Evolutionary conservation across 2,329 filamentous ascomycete species (phyloP).

Genomic region (Nothopassalora personata): DNA sequence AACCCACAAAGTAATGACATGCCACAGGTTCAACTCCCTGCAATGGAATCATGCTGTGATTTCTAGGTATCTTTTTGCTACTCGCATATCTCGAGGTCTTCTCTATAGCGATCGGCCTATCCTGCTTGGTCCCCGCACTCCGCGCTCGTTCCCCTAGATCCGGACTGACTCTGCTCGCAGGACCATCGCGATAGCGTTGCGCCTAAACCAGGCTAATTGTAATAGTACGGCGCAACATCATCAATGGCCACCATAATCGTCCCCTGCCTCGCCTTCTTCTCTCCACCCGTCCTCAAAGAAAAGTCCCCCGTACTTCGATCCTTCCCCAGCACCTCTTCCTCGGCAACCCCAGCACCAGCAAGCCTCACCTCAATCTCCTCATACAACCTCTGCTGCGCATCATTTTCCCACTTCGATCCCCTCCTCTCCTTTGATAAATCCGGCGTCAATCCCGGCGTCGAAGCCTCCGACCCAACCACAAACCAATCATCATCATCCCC

Average conservation of each 20-base stretch:
- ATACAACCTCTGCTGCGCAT: conserved; percentile 22
- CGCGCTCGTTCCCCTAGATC: too few relatives aligned
- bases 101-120: background rate
- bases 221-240: background rate
- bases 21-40: background rate
- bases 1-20: background rate
- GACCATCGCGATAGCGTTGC: too few relatives aligned
- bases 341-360: background rate
- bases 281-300: too few relatives aligned
- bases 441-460: background rate
- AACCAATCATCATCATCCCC: conserved; percentile 9
- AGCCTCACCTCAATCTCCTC: conserved; percentile 12
- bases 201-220: background rate
- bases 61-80: background rate
- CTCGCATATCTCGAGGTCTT: background rate
- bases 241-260: background rate
- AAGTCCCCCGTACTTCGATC: too few relatives aligned
- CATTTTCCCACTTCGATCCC: conserved; percentile 11
- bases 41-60: background rate
- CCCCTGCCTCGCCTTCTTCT: background rate
- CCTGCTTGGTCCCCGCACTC: background rate
- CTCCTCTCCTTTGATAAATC: background rate
- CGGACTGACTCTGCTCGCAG: too few relatives aligned
- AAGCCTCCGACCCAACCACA: background rate
- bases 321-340: background rate